A percentile compares a stretch with the other conserved stretches of the same genome.
These are phyloP conservation scores for Pseudohalonectria lignicola DNA, from an alignment of 2,329 filamentous ascomycete genomes.

Conservation along the genomic window DNA sequence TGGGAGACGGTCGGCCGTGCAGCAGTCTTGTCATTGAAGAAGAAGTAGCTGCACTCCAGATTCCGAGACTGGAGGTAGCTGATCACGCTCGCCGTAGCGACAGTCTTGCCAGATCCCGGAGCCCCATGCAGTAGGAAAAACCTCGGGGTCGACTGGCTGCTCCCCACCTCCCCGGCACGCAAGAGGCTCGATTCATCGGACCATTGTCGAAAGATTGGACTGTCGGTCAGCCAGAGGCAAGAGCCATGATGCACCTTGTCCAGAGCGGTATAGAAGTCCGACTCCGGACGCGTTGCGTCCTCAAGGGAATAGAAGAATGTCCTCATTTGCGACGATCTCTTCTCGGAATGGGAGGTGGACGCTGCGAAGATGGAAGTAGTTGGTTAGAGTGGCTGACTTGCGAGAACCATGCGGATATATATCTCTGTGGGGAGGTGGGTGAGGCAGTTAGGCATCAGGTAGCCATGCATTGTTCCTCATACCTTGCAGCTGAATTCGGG, in stretches of 20 bases:
- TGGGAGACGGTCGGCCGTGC: background rate
- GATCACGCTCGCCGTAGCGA: background rate
- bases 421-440: too few relatives aligned
- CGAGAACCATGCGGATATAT: too few relatives aligned
- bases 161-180: too few relatives aligned
- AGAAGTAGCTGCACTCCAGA: background rate
- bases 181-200: background rate
- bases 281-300: background rate
- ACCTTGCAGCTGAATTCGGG: too few relatives aligned
- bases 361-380: too few relatives aligned
- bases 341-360: too few relatives aligned
- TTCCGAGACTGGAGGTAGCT: background rate
- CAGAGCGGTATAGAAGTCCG: background rate
- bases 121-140: background rate
- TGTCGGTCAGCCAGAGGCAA: background rate
- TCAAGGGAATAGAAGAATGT: background rate
- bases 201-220: background rate
- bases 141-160: too few relatives aligned
- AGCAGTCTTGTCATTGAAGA: background rate
- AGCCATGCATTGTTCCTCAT: too few relatives aligned
- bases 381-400: too few relatives aligned
- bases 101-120: conserved; percentile 4
- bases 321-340: background rate
- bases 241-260: background rate
- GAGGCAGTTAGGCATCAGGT: too few relatives aligned